Evolutionary conservation across 805 yeast genomes (phyloP).

Genomic region (Jamesozyma spencerorum): DNA sequence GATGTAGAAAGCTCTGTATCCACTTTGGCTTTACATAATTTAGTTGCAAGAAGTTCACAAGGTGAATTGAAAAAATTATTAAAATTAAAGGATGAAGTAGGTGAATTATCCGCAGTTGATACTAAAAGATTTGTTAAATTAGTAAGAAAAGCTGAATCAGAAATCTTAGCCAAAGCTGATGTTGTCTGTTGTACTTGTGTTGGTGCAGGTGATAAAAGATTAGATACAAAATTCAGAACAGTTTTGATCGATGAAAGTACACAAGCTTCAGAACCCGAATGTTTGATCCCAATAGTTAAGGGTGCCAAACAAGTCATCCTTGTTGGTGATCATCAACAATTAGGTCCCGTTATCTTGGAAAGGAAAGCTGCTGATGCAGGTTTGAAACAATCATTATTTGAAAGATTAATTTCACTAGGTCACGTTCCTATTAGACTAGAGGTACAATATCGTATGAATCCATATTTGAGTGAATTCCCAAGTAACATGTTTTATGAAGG

Average conservation of each 20-base stretch:
- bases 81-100: slow-evolving; percentile 51
- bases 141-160: slow-evolving; percentile 40
- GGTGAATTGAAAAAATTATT: slow-evolving; percentile 52
- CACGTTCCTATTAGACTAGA: slow-evolving; percentile 78
- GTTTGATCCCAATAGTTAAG: slow-evolving; percentile 76
- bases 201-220: slow-evolving; percentile 75
- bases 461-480: slow-evolving; percentile 76
- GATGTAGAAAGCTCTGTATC: slow-evolving; percentile 62
- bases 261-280: slow-evolving; percentile 90
- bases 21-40: slow-evolving; percentile 47
- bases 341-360: slow-evolving; percentile 84
- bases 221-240: slow-evolving; percentile 55
- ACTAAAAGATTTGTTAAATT: slow-evolving; percentile 35
- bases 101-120: slow-evolving; percentile 56
- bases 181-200: slow-evolving; percentile 88
- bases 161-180: slow-evolving; percentile 48
- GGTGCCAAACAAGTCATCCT: slow-evolving; percentile 84
- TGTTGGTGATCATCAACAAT: slow-evolving; percentile 93
- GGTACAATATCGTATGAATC: slow-evolving; percentile 94
- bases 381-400: slow-evolving; percentile 75
- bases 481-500: slow-evolving; percentile 92
- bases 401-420: slow-evolving; percentile 72
- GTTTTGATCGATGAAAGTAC: slow-evolving; percentile 89
- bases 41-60: slow-evolving; percentile 40
- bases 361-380: slow-evolving; percentile 81